Base-by-base conservation (phyloP, 2,329 filamentous ascomycete genomes). In the Polytolypa hystricis region DNA sequence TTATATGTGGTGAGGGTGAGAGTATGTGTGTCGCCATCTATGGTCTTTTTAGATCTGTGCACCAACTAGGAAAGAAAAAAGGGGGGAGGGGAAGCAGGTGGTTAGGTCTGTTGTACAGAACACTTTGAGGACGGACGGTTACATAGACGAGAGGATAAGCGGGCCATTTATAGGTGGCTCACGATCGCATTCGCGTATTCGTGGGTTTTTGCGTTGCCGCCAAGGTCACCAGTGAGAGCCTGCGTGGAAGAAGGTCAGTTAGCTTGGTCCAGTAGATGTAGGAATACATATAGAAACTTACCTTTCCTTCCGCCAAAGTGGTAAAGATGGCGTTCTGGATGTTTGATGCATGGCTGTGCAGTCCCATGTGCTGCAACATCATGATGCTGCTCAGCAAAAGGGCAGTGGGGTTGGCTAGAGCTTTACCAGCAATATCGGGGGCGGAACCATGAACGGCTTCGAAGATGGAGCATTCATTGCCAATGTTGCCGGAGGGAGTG, bases 301-400 rank as follows among this genome's bases (percentile, higher is more conserved):
- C 71, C 81, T 95, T 95, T 70, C 91, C 91, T 74, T 98, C 87
- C 42, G 86, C 81, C 49, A 98, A 75, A 43, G 87, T 93, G 62
- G 83, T 84, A 65, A 98, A 96, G 58, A 89, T 93, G 49, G 91
- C 91, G 65, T 77, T 82, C 74, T 96, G 84, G 58, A 98, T 96
- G 63, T 78, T 79, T 62, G 71, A 64, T 50, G 91, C 91, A 62
- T 96, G 79, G 46, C 84, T 73, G 63, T 69, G 79, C 47, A 98
- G 74, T 56, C 83, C 79, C 89, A 98, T 96, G 70, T 98, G 91
- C 66, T 91, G 81, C 74, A 98, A 70, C 91, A 98, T 96, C 91
- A 98, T 96, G 71, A 96, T 91, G 63, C 84, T 93, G 65, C 77
- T 84, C 57, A 96, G 81, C 48, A 98, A 78, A 52, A 98, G 79